Evolutionary conservation across 106 monocot genomes (phyloP), one percentile per base, ranked within the genome.

Genomic region (Dactylorhiza incarnata): DNA sequence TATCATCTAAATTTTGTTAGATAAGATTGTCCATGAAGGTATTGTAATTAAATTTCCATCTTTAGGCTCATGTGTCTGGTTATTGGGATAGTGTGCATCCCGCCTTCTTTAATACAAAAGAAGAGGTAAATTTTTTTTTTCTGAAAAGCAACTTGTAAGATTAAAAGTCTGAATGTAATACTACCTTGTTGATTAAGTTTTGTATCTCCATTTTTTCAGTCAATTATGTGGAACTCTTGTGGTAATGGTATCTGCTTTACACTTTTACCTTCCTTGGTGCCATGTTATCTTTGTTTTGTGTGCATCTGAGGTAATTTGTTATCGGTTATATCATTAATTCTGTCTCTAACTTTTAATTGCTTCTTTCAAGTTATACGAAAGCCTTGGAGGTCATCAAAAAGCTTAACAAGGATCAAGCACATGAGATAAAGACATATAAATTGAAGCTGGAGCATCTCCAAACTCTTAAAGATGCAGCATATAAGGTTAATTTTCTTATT

Each of bases 301-400:
- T n/a, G 10, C 15, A 6, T 69, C 8, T 69, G 9, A 3, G 65
- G 45, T n/a, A 1, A 46, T 45, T 69, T 46, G 43, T 29, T 65
- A 44, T 45, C 17, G 4, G 69, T 45, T 46, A 45, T 69, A n/a
- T 72, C 3, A 46, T 48, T 48, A 49, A 45, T 65, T 6, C 6
- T 72, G 48, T 23, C 22, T 72, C 48, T 72, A 48, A 49, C 49
- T 11, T 23, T 72, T 44, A 20, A 24, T 3, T 22, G 44, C 43
- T 43, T 54, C 6, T 55, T 14, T 55, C 17, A 16, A 91, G 96
- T 48, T 99, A 99, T 75, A 99, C 97, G 51, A 99, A 99, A 83
- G 97, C 97, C 74, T 78, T 99, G 63, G 97, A 99, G 67, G 94
- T 86, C 73, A 99, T 99, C 74, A 99, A 99, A 68, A 99, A 99